Conservation (phyloP, 1,139 yeast species). For the Debaryomyces nepalensis region DNA sequence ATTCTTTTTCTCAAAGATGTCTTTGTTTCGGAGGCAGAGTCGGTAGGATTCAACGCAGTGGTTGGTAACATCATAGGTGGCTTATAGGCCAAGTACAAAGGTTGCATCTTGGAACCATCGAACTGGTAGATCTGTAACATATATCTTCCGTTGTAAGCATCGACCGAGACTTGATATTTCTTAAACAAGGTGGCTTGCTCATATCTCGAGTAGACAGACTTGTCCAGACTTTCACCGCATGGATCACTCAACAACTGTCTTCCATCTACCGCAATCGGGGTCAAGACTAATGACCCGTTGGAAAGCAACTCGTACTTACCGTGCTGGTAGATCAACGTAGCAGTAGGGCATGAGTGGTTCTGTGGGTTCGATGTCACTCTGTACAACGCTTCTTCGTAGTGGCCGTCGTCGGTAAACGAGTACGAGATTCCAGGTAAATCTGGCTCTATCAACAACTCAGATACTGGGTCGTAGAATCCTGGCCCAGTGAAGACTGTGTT, state of each 20-base stretch:
- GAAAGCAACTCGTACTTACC: constrained; percentile 69
- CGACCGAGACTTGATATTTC: constrained; percentile 63
- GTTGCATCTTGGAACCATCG: constrained; percentile 85
- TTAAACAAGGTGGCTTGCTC: constrained; percentile 65
- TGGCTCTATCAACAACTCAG: constrained; percentile 91
- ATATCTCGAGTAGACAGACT: constrained; percentile 72
- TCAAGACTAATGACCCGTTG: constrained; percentile 71
- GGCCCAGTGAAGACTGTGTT: constrained; percentile 97
- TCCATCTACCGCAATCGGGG: constrained; percentile 87
- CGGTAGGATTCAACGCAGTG: constrained; percentile 83
- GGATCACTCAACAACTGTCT: constrained; percentile 90
- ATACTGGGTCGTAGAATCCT: constrained; percentile 93
- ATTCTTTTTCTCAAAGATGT: constrained; percentile 52
- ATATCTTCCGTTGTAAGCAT: constrained; percentile 82
- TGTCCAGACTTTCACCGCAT: constrained; percentile 58
- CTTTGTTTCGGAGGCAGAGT: constrained; percentile 42
- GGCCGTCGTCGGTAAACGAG: constrained; percentile 91
- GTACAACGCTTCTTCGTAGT: constrained; percentile 87
- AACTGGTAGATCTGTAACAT: constrained; percentile 74
- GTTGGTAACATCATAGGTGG: constrained; percentile 99
- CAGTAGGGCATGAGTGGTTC: constrained; percentile 82
- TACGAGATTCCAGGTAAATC: constrained; percentile 92
- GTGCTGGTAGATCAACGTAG: constrained; percentile 84
- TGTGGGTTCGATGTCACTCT: constrained; percentile 72
- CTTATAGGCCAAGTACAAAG: constrained; percentile 85